Evolutionary conservation across 1,139 yeast species (phyloP), one percentile per base, ranked within the genome.

Genomic region (Geotrichum citri-aurantii): DNA sequence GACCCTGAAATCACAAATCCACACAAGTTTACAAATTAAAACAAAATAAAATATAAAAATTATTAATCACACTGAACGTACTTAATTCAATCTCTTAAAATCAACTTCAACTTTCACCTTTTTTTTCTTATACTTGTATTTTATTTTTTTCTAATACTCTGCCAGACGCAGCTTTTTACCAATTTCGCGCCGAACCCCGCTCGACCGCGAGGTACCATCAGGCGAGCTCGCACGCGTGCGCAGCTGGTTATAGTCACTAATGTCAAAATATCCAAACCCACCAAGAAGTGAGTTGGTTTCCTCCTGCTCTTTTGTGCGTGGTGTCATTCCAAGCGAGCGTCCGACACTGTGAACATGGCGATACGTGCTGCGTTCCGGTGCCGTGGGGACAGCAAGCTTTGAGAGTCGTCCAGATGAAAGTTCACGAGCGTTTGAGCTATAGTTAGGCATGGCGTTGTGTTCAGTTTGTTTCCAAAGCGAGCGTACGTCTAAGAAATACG

Each of bases 191-290:
- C 72, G 66, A 73, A 75, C 54, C 14, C 57, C 52, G 23, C 17
- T 33, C 2, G 23, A 48, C 5, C 33, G 19, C n/a, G 44, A 26
- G 7, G 71, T 78, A 77, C 61, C 83, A 5, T 84, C 90, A 1
- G 90, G 90, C 11, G 85, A 78, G 48, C 80, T 81, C 3, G 88
- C 88, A 65, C 90, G 77, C 3, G 89, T 83, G 66, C 86, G 83
- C 64, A 85, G 83, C 55, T 76, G 80, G 63, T 70, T 65, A 54
- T 84, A 84, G 54, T 84, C 90, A 57, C 88, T 88, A 75, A 85
- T 79, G 69, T 85, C 90, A 66, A 85, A 85, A 71, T 85, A 85
- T 7, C 90, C 89, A 68, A 87, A 87, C 0, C 95, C 95, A 59
- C 95, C 93, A 58, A 88, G 77, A 67, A 88, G 78, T 60, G 82